Percentiles rank a stretch among this genome's conserved stretches.
Conservation (phyloP, 2,329 filamentous ascomycete genomes). For the Hypoxylon sp. region DNA sequence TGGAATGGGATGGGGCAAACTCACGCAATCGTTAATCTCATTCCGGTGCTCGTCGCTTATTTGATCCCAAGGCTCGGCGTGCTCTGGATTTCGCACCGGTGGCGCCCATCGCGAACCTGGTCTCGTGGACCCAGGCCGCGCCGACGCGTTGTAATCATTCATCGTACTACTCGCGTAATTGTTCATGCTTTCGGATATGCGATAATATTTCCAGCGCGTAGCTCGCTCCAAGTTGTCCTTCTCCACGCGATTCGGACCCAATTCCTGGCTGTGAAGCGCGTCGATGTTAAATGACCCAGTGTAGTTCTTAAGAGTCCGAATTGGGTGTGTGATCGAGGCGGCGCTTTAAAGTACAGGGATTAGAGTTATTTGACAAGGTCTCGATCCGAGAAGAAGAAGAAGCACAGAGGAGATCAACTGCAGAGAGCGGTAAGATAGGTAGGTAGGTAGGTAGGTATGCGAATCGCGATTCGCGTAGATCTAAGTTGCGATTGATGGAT, state of each 20-base stretch:
- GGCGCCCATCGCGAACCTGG: conserved; percentile 45
- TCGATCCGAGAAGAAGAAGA: background rate
- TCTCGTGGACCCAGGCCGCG: conserved; percentile 42
- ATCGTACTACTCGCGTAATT: conserved; percentile 46
- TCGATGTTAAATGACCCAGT: background rate
- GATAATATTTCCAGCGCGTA: conserved; percentile 25
- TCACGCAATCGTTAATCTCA: conserved; percentile 91
- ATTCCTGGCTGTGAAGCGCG: no score
- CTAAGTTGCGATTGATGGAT: no score
- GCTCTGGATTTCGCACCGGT: conserved; percentile 43
- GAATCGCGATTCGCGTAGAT: background rate
- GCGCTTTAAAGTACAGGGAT: conserved; percentile 11
- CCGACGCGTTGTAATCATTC: conserved; percentile 45
- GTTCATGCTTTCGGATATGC: conserved; percentile 41
- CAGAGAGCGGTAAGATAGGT: no score
- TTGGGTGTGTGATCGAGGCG: background rate
- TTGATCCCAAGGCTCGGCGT: conserved; percentile 50
- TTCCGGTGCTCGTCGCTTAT: conserved; percentile 89
- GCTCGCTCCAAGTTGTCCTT: conserved; percentile 9
- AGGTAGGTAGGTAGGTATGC: no score
- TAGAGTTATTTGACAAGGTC: conserved; percentile 1
- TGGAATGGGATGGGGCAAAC: conserved; percentile 52
- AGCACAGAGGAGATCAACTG: conserved; percentile 2
- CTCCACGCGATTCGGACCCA: no score
- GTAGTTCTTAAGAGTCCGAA: background rate